A percentile compares a stretch with the other conserved stretches of the same genome.
Evolutionary conservation across 2,329 filamentous ascomycete genomes (phyloP).

Genomic region (Allantophomopsis cytisporea): DNA sequence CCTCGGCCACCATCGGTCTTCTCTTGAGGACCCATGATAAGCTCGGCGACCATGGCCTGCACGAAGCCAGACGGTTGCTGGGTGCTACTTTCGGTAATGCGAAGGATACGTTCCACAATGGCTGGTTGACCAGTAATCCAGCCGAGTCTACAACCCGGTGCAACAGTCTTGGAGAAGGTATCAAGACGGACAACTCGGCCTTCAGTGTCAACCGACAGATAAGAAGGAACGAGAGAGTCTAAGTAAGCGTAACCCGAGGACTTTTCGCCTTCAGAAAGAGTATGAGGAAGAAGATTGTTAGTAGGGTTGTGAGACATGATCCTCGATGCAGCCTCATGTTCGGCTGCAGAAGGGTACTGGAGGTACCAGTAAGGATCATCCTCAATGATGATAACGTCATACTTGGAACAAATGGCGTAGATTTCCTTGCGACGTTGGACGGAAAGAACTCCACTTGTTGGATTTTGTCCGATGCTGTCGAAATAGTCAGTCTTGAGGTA

Average conservation of each 20-base stretch:
- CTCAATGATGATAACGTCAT: conserved; percentile 83
- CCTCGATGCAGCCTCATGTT: conserved; percentile 18
- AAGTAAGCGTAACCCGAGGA: conserved; percentile 63
- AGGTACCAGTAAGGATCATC: conserved; percentile 96
- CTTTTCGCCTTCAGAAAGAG: conserved; percentile 17
- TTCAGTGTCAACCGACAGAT: conserved; percentile 67
- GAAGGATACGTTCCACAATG: conserved; percentile 58
- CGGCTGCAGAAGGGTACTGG: conserved; percentile 64
- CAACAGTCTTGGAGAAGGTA: conserved; percentile 88
- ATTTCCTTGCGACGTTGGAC: conserved; percentile 63
- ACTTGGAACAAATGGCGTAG: conserved; percentile 68
- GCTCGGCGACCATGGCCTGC: conserved; percentile 66
- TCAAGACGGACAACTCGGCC: conserved; percentile 83
- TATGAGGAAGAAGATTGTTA: conserved; percentile 1
- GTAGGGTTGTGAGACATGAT: conserved; percentile 4
- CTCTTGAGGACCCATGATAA: conserved; percentile 59
- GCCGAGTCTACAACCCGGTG: conserved; percentile 77
- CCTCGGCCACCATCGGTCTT: conserved; percentile 30
- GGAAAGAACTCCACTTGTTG: conserved; percentile 64
- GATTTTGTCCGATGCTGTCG: conserved; percentile 72
- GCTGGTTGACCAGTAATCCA: conserved; percentile 81
- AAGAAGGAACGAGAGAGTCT: conserved; percentile 73
- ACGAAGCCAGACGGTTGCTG: conserved; percentile 85
- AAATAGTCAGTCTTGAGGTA: conserved; percentile 5
- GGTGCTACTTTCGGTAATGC: conserved; percentile 65